These are phyloP conservation scores for Bathelium albidoporum DNA, from an alignment of 495 filamentous ascomycete genomes.

Conservation along the genomic window DNA sequence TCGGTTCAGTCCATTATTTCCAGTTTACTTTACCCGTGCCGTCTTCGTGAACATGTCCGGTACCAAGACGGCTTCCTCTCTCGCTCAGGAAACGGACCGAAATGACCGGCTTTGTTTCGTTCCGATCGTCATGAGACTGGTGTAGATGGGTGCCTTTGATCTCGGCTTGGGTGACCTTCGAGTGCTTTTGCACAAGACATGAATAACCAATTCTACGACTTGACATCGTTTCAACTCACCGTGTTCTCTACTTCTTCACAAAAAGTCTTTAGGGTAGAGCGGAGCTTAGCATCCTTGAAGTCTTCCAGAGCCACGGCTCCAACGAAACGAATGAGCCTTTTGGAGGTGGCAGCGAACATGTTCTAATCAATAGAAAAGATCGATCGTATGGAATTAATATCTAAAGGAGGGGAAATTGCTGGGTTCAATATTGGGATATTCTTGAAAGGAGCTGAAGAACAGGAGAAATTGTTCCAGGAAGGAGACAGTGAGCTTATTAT, in stretches of 20 bases:
- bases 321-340: constrained; percentile 1
- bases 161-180: constrained; percentile 1
- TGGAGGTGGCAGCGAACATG: neutral
- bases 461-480: neutral
- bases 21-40: neutral
- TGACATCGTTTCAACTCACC: constrained; percentile 1
- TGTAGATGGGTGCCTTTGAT: constrained; percentile 1
- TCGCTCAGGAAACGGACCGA: constrained; percentile 1
- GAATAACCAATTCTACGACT: neutral
- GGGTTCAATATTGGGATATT: neutral
- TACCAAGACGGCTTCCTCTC: neutral
- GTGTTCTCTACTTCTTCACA: neutral
- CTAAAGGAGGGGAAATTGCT: neutral
- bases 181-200: constrained; percentile 1
- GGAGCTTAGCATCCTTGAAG: neutral
- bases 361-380: constrained; percentile 4
- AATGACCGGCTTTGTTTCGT: neutral
- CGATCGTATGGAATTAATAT: neutral
- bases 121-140: neutral
- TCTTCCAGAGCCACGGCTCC: neutral
- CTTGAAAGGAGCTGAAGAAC: neutral
- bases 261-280: neutral
- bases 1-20: neutral
- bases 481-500: constrained; percentile 3
- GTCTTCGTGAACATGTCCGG: neutral